These are phyloP conservation scores for Salix viminalis DNA, from an alignment of 345 rosid genomes.

Conservation along the genomic window DNA sequence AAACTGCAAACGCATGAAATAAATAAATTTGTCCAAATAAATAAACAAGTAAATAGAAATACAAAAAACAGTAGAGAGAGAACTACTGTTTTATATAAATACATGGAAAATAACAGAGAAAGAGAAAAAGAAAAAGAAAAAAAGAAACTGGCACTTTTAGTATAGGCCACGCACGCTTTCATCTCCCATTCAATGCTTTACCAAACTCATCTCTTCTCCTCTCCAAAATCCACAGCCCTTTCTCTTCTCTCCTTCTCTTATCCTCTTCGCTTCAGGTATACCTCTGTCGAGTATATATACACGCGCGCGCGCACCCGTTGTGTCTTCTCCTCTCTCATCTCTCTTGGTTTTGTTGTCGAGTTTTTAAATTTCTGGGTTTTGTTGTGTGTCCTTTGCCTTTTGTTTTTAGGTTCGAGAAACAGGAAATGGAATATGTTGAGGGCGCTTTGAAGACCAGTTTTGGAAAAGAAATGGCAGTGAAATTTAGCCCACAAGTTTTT, in stretches of 20 bases:
- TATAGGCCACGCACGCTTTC: slow-evolving; percentile 24
- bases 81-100: background rate
- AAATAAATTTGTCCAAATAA: background rate
- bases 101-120: background rate
- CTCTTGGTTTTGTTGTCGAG: background rate
- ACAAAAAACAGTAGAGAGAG: slow-evolving; percentile 3
- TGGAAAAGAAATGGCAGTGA: slow-evolving; percentile 52
- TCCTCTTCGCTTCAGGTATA: slow-evolving; percentile 26
- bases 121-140: too few species aligned
- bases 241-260: background rate
- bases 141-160: slow-evolving; percentile 34
- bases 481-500: slow-evolving; percentile 28
- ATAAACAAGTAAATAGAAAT: background rate
- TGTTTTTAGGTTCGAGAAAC: slow-evolving; percentile 7
- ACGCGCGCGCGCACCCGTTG: too few species aligned
- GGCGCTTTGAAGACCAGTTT: slow-evolving; percentile 61
- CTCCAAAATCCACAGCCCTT: slow-evolving; percentile 9
- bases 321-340: background rate
- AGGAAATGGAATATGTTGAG: slow-evolving; percentile 64
- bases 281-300: background rate
- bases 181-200: slow-evolving; percentile 59
- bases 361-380: slow-evolving; percentile 10
- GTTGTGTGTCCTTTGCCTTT: background rate
- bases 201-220: slow-evolving; percentile 53
- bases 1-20: too few species aligned